These are phyloP conservation scores for Amphirosellinia nigrospora DNA, from an alignment of 495 filamentous ascomycete genomes.

Conservation along the genomic window DNA sequence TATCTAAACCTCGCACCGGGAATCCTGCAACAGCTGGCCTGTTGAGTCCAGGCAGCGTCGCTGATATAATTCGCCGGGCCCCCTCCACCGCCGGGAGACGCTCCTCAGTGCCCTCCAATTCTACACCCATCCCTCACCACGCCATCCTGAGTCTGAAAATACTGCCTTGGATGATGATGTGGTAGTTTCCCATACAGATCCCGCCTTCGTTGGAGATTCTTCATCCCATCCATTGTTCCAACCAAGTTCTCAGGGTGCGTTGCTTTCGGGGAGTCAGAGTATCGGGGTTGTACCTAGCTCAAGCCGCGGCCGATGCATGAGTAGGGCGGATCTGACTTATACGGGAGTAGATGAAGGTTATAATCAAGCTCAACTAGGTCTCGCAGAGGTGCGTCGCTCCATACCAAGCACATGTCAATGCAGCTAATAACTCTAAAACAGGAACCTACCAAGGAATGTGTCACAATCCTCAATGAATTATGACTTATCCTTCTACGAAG, in stretches of 20 bases:
- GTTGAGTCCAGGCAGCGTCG: conserved; percentile 45
- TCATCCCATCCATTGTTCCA: conserved; percentile 31
- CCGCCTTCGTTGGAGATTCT: conserved; percentile 21
- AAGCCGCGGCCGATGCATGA: conserved; percentile 27
- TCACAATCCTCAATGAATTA: conserved; percentile 50
- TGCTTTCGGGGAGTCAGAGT: conserved; percentile 27
- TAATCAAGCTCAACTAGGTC: conserved; percentile 25
- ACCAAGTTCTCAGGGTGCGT: conserved; percentile 29
- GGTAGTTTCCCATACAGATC: background rate
- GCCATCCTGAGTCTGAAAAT: conserved; percentile 14
- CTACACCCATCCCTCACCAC: conserved; percentile 33
- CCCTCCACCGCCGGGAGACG: conserved; percentile 32
- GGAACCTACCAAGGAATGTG: conserved; percentile 37
- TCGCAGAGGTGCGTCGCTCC: conserved; percentile 29
- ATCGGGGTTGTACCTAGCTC: conserved; percentile 18
- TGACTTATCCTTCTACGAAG: conserved; percentile 50
- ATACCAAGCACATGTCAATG: background rate
- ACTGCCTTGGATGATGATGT: background rate
- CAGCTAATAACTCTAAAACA: conserved; percentile 25
- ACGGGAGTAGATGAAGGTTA: conserved; percentile 29
- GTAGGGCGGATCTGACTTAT: conserved; percentile 24
- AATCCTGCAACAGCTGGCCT: conserved; percentile 53
- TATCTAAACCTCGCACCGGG: conserved; percentile 55
- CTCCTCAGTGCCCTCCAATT: conserved; percentile 36
- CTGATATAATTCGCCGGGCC: conserved; percentile 34